Evolutionary conservation across 495 filamentous ascomycete species (phyloP), one percentile per base, ranked within the genome.

Genomic region (Penicillium canescens): DNA sequence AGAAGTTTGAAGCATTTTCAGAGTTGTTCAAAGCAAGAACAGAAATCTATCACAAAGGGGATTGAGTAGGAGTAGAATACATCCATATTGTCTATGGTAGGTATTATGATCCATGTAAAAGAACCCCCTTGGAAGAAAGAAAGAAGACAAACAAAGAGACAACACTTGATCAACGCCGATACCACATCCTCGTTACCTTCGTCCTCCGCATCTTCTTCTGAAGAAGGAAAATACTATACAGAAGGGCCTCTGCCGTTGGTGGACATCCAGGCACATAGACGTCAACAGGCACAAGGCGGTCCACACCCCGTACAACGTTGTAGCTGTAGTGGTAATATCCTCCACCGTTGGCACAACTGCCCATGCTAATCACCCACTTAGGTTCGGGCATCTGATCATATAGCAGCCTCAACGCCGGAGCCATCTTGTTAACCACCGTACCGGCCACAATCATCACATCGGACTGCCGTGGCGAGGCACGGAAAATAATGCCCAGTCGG

Each of bases 371-470:
- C 37, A 96, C 92, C 92, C 92, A 96, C 61, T 86, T 78, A 11
- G 91, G 91, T 11, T 96, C 91, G 7, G 91, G 91, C 91, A 96
- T 96, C 79, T 96, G 91, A 68, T 96, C 91, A 72, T 96, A 96
- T 21, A 93, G 88, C 71, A 93, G 91, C 57, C 91, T 77, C 67
- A 96, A 75, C 4, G 91, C 92, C 12, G 91, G 90, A 2, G 91
- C 92, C 92, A 96, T 96, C 79, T 96, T 96, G 78, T 96, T 96
- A 42, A 89, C 92, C 34, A 96, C 81, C 3, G 91, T 96, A 35
- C 91, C 91, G 12, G 91, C 91, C 2, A 96, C 90, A 57, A 96
- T 94, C 91, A 96, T 96, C 52, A 96, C 89, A 73, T 96, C 91
- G 42, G 89, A 89, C 72, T 96, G 91, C 6, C 91, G 88, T 6